These are phyloP conservation scores for Marasmius sp. DNA, from an alignment of 1,284 basidiomycete genomes.

Conservation along the genomic window DNA sequence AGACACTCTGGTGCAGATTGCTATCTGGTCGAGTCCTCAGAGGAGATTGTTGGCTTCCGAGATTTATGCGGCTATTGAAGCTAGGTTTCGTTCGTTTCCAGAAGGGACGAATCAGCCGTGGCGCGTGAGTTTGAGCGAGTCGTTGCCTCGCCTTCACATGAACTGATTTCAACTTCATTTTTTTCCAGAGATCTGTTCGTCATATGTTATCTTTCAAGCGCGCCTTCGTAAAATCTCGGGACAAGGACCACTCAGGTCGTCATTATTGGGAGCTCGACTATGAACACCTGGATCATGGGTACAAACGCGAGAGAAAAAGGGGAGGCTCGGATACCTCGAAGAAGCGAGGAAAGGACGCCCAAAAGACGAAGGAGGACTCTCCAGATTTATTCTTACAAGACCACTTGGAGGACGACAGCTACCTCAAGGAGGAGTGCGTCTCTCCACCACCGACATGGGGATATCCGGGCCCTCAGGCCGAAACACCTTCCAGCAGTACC, in stretches of 20 bases:
- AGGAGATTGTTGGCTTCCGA: not conserved
- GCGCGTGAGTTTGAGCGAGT: not conserved
- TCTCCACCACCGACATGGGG: no score
- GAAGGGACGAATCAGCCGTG: not conserved
- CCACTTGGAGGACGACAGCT: no score
- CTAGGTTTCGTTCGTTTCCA: not conserved
- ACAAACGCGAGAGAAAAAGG: not conserved
- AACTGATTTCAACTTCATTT: not conserved
- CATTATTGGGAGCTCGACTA: not conserved
- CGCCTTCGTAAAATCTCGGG: not conserved
- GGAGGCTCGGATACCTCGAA: not conserved
- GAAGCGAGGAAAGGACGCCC: not conserved
- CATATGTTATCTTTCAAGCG: not conserved
- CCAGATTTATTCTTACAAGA: no score
- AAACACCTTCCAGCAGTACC: no score
- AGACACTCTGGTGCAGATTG: not conserved
- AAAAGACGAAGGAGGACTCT: not conserved
- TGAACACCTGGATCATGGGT: not conserved
- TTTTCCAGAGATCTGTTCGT: not conserved
- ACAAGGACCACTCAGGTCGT: not conserved
- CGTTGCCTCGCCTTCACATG: not conserved
- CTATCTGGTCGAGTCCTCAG: not conserved
- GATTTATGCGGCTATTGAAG: not conserved
- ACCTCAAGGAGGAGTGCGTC: no score
- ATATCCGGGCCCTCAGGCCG: no score